Conservation (phyloP, 2,329 filamentous ascomycete genomes). For the Ophiostoma himal-ulmi region DNA sequence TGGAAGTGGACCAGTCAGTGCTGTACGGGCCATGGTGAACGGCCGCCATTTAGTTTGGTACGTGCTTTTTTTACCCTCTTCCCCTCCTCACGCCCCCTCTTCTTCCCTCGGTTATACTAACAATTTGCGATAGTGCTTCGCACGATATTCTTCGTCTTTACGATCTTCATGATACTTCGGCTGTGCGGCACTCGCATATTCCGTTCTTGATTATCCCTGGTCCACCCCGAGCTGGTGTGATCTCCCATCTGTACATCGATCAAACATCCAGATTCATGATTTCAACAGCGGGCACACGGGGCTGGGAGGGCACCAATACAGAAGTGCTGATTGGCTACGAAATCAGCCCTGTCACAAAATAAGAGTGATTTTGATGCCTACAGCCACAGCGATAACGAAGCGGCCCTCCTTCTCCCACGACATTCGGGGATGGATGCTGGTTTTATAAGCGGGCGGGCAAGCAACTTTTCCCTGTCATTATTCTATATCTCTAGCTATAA, state of each 20-base stretch:
- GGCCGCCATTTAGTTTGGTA: conserved; percentile 79
- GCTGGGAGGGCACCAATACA: conserved; percentile 87
- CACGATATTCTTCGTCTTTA: conserved; percentile 92
- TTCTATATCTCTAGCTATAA: no score
- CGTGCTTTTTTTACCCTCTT: conserved; percentile 8
- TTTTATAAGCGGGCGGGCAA: neutral
- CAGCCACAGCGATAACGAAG: neutral
- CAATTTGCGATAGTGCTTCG: conserved; percentile 57
- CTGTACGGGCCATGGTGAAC: conserved; percentile 85
- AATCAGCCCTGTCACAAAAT: conserved; percentile 46
- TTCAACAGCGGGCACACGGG: conserved; percentile 81
- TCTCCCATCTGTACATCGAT: conserved; percentile 80
- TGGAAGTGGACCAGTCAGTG: conserved; percentile 84
- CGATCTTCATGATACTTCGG: conserved; percentile 65
- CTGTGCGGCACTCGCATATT: conserved; percentile 68
- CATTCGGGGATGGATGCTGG: neutral
- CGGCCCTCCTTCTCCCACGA: neutral
- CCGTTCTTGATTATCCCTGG: conserved; percentile 97
- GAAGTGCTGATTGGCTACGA: conserved; percentile 94
- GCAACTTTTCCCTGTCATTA: no score
- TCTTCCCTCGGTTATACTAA: neutral
- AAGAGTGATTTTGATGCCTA: neutral
- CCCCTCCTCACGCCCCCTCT: neutral
- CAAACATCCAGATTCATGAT: conserved; percentile 86
- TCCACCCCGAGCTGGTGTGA: conserved; percentile 74